Conservation (phyloP, 1,139 yeast genomes). For the Debaryomyces sp. region DNA sequence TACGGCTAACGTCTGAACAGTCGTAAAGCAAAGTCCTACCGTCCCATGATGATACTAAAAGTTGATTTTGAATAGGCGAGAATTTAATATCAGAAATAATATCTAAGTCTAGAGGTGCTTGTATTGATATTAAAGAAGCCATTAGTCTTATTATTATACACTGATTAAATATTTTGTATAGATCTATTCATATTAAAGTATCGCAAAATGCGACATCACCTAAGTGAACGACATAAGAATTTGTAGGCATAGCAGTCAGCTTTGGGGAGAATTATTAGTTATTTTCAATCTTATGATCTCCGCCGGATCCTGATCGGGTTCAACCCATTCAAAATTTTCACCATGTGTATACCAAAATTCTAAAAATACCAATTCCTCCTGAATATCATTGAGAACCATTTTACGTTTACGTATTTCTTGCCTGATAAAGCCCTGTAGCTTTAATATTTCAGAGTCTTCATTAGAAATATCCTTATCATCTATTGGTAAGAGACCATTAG, state of each 20-base stretch:
- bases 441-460: slow-evolving; percentile 14
- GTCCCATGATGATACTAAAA: slow-evolving; percentile 48
- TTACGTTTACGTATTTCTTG: slow-evolving; percentile 29
- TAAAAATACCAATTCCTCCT: slow-evolving; percentile 38
- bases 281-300: slow-evolving; percentile 23
- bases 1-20: slow-evolving; percentile 15
- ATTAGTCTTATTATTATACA: background rate
- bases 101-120: slow-evolving; percentile 27
- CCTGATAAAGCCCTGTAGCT: slow-evolving; percentile 25
- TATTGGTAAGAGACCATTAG: slow-evolving; percentile 2
- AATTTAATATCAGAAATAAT: slow-evolving; percentile 35
- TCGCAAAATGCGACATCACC: slow-evolving; percentile 1
- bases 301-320: slow-evolving; percentile 54
- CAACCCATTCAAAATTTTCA: slow-evolving; percentile 46
- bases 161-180: background rate
- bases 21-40: slow-evolving; percentile 40
- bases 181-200: background rate
- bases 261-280: background rate
- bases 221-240: background rate
- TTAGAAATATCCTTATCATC: background rate
- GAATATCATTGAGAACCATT: slow-evolving; percentile 35
- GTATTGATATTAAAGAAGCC: slow-evolving; percentile 14
- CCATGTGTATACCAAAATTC: slow-evolving; percentile 43
- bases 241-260: background rate
- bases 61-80: slow-evolving; percentile 31